Evolutionary conservation across 2,329 filamentous ascomycete genomes (phyloP), one percentile per base, ranked within the genome.

Genomic region (Septoria petroselini): DNA sequence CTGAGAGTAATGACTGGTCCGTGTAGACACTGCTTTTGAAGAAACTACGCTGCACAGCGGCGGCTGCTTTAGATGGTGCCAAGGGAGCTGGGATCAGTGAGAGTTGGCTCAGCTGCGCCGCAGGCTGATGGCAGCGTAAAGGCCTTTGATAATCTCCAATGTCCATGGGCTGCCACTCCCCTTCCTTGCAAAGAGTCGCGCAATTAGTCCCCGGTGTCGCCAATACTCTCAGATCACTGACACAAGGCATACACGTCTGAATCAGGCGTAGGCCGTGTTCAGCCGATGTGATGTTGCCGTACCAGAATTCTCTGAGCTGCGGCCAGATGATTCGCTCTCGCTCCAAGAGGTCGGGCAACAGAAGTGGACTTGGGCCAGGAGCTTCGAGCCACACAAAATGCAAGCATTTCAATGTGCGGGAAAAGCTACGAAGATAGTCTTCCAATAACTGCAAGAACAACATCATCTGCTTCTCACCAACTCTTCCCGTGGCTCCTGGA

Each of bases 381-480:
- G 41, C 53, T 33, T 58, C 62, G 2, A 65, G 44, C 65, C 65
- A 69, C n/a, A 62, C 47, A 33, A 68, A 63, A 3, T 57, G 55
- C 3, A 69, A 53, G 17, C 41, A 53, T 6, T 43, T 57, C 15
- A 69, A 44, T 7, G 59, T 64, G 3, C 39, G 37, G 3, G 53
- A 53, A 48, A 69, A 68, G 48, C 58, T 60, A 7, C 56, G 53
- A 8, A 69, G 57, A 21, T 66, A 68, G 42, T 62, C 57, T 39
- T 64, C 54, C 11, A 69, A 43, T 17, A 64, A 37, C 33, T 65
- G 65, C 37, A 59, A 51, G 45, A 64, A 65, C 52, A 65, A 59
- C 9, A 40, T 44, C 17, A 52, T 42, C 47, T 67, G 66, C 1
- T 50, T 40, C 5, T 39, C 29, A 9, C 46, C 61, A n/a, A 65